Base-by-base conservation (phyloP, 2,329 filamentous ascomycete species). In the Colletotrichum sp. region DNA sequence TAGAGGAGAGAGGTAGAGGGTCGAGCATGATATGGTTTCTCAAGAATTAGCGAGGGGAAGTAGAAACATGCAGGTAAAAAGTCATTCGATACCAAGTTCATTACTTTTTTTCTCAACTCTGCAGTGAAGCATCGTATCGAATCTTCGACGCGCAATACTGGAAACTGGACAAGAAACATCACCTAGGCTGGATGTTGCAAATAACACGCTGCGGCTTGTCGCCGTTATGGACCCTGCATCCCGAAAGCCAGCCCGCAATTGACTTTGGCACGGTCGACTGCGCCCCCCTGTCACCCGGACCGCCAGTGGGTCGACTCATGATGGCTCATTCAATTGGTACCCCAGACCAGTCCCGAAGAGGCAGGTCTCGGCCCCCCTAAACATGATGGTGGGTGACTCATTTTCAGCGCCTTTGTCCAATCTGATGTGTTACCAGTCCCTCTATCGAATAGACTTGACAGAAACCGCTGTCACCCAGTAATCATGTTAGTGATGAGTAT, bases 31-130 rank as follows among this genome's bases (percentile, higher is more conserved):
- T 8, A 3, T 16, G 69, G 27, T 43, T 58, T 72, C 43, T 68
- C 16, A 8, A 58, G 65, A 18, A 39, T 6, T n/a, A 30, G 28
- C 22, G 58, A 27, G 9, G 70, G 15, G 36, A 12, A 34, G 13
- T 22, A 39, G 30, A 22, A 62, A 39, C 7, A 56, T 48, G 25
- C 30, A 43, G 16, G 55, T 69, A 66, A 76, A 75, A 76, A 76
- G 74, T 69, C 62, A 76, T 69, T 76, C 65, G 65, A 74, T 76
- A 76, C 74, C 74, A 74, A 74, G 30, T 73, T 74, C 16, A 60
- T n/a, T 22, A 65, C 34, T 1, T 18, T 10, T 64, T 28, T 18
- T 43, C 32, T 15, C 22, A n/a, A 12, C 0, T 4, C 2, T 28
- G 15, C 8, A 4, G 61, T 64, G 61, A 39, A 25, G 5, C 32